Conservation (phyloP, 441 rosid species). For the Bruguiera hainesii region DNA sequence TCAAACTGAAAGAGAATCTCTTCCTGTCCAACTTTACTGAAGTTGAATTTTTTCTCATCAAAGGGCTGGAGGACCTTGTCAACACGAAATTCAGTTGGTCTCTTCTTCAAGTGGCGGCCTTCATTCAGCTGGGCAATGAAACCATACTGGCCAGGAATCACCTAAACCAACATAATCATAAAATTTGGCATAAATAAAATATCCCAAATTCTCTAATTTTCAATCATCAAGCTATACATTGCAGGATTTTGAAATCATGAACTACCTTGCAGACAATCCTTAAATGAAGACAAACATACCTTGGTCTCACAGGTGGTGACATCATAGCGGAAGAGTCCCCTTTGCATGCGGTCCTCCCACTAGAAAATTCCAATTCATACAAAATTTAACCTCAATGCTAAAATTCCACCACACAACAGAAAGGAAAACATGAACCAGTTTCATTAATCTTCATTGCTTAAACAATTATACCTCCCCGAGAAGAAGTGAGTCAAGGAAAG, state of each 20-base stretch:
- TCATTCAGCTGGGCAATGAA: slow-evolving; percentile 93
- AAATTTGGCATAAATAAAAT: slow-evolving; percentile 8
- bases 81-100: slow-evolving; percentile 91
- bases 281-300: slow-evolving; percentile 31
- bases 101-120: slow-evolving; percentile 91
- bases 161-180: slow-evolving; percentile 39
- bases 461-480: slow-evolving; percentile 67
- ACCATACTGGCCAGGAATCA: slow-evolving; percentile 74
- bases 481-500: slow-evolving; percentile 66
- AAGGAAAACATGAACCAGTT: neutral
- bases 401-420: neutral
- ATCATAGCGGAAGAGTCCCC: slow-evolving; percentile 95
- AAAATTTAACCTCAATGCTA: slow-evolving; percentile 11
- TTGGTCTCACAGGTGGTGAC: slow-evolving; percentile 92
- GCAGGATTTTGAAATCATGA: neutral
- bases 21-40: slow-evolving; percentile 92
- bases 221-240: neutral
- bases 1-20: slow-evolving; percentile 91
- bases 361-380: slow-evolving; percentile 29
- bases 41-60: slow-evolving; percentile 83
- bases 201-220: neutral
- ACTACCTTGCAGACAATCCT: neutral
- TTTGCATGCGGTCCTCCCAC: slow-evolving; percentile 93
- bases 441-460: slow-evolving; percentile 4
- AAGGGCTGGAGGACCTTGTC: slow-evolving; percentile 92